Percentiles rank a stretch among this genome's conserved stretches.
phyloP scores from a whole-genome alignment of 1,284 basidiomycete species.

The Marasmius fiardii region DNA sequence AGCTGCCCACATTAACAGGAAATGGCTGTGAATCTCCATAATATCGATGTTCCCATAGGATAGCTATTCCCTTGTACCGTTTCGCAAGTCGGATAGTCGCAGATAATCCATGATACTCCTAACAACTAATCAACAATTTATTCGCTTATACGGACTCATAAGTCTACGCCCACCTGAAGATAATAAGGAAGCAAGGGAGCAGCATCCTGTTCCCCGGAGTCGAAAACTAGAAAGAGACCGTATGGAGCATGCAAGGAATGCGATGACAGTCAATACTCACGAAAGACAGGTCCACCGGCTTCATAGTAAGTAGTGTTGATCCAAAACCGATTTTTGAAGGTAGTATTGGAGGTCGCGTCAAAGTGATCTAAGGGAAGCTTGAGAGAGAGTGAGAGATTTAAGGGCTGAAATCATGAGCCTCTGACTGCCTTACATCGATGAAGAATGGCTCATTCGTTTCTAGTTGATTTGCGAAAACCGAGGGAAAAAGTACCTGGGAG shows the following conservation, averaged over 20 bases:
- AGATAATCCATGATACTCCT: conserved; percentile 49
- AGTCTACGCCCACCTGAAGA: conserved; percentile 28
- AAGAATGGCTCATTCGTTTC: conserved; percentile 5
- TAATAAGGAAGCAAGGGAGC: conserved; percentile 47
- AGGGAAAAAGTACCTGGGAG: no score
- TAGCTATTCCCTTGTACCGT: conserved; percentile 41
- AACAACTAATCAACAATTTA: background rate
- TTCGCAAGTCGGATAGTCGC: conserved; percentile 46
- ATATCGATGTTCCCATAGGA: conserved; percentile 57
- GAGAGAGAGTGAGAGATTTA: background rate
- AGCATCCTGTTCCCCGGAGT: conserved; percentile 49
- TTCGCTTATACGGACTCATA: background rate
- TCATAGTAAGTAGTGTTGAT: conserved; percentile 52
- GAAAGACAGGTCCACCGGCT: conserved; percentile 45
- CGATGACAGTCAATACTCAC: conserved; percentile 21
- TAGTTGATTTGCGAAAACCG: background rate
- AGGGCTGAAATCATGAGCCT: background rate
- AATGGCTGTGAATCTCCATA: conserved; percentile 55
- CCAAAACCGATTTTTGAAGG: conserved; percentile 51
- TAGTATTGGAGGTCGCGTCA: conserved; percentile 21
- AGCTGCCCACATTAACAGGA: conserved; percentile 37
- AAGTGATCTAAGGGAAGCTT: conserved; percentile 45
- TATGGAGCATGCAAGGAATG: no score
- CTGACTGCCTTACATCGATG: conserved; percentile 3
- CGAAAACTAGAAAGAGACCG: conserved; percentile 35